A percentile compares a stretch with the other conserved stretches of the same genome.
Conservation (phyloP, 768 basidiomycete genomes). For the Exsudoporus frostii region DNA sequence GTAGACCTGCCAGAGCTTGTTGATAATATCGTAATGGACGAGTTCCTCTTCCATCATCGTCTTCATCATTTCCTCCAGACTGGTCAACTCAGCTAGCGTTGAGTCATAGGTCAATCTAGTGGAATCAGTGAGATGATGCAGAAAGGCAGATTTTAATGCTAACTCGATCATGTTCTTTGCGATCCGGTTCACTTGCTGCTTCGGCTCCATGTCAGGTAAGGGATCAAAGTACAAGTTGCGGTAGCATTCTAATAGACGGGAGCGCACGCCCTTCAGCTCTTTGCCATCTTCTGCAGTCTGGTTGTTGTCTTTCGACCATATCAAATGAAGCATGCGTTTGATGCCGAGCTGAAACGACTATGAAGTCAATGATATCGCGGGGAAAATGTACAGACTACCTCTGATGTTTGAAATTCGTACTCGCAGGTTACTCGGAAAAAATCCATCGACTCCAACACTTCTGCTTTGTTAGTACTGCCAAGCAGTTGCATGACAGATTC, state of each 20-base stretch:
- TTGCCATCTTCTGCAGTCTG: slow-evolving; percentile 71
- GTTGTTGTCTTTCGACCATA: slow-evolving; percentile 94
- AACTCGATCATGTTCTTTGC: slow-evolving; percentile 98
- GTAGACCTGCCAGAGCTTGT: slow-evolving; percentile 95
- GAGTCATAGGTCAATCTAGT: slow-evolving; percentile 84
- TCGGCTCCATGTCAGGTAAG: slow-evolving; percentile 66
- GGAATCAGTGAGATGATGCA: not conserved
- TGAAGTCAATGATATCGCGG: slow-evolving; percentile 5
- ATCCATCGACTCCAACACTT: slow-evolving; percentile 82
- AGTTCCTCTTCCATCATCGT: slow-evolving; percentile 91
- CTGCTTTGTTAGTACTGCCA: slow-evolving; percentile 81
- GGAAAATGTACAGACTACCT: slow-evolving; percentile 41
- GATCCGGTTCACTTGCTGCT: slow-evolving; percentile 87
- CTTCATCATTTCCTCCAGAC: slow-evolving; percentile 93
- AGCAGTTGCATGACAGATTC: slow-evolving; percentile 72
- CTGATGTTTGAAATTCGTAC: slow-evolving; percentile 76
- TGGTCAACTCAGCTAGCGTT: slow-evolving; percentile 91
- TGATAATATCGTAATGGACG: slow-evolving; percentile 79
- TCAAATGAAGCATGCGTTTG: slow-evolving; percentile 94
- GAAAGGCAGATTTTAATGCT: slow-evolving; percentile 19
- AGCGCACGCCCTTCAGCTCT: slow-evolving; percentile 85
- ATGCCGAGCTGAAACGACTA: slow-evolving; percentile 62
- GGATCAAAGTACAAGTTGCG: slow-evolving; percentile 85
- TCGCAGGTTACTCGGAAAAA: slow-evolving; percentile 83
- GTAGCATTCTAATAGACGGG: slow-evolving; percentile 87